Conservation (phyloP, 805 yeast genomes). For the Vanderwaltozyma yarrowii region DNA sequence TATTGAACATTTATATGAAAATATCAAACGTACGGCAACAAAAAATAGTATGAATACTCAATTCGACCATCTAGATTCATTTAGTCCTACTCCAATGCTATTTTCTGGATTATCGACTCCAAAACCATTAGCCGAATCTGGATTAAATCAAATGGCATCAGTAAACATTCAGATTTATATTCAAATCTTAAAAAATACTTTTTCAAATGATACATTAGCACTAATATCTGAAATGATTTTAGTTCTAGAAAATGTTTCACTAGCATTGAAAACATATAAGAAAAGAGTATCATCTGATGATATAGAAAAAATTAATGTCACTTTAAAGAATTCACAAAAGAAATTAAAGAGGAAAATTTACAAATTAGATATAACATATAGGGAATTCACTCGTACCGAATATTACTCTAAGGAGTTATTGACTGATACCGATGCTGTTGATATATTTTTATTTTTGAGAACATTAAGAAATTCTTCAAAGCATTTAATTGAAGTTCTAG, state of each 20-base stretch:
- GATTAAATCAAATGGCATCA: not conserved
- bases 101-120: slow-evolving; percentile 2
- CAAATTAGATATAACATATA: slow-evolving; percentile 29
- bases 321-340: slow-evolving; percentile 9
- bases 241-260: slow-evolving; percentile 18
- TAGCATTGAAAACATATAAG: slow-evolving; percentile 6
- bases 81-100: not conserved
- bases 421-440: slow-evolving; percentile 28
- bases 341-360: slow-evolving; percentile 24
- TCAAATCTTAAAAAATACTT: slow-evolving; percentile 26
- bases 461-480: slow-evolving; percentile 35
- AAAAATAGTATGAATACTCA: not conserved
- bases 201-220: slow-evolving; percentile 22
- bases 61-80: not conserved
- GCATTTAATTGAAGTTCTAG: slow-evolving; percentile 20
- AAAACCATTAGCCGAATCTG: not conserved
- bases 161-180: slow-evolving; percentile 16
- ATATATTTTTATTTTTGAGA: slow-evolving; percentile 32
- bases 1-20: slow-evolving; percentile 10
- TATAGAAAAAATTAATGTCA: slow-evolving; percentile 1
- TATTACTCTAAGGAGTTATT: slow-evolving; percentile 30
- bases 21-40: not conserved
- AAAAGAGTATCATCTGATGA: slow-evolving; percentile 1
- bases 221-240: slow-evolving; percentile 28
- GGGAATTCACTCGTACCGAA: slow-evolving; percentile 28